These are phyloP conservation scores for Scytalidium sp. DNA, from an alignment of 2,329 filamentous ascomycete genomes.

Conservation along the genomic window DNA sequence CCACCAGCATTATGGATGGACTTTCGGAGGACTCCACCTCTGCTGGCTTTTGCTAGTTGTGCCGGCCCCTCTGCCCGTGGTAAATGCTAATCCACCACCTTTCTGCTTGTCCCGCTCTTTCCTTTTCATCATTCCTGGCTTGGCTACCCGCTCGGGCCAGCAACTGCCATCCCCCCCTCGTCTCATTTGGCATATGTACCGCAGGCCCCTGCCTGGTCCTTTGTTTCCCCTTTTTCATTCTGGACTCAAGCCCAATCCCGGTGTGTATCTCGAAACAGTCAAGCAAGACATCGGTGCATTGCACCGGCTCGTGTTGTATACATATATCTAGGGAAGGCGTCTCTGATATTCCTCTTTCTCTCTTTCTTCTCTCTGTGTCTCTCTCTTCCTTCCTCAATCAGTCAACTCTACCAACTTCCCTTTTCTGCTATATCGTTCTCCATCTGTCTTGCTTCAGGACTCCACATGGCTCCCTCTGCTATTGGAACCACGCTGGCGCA, in stretches of 20 bases:
- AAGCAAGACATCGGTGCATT: neutral
- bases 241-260: neutral
- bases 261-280: neutral
- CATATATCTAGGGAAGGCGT: constrained; percentile 8
- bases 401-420: neutral
- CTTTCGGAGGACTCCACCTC: neutral
- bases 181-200: neutral
- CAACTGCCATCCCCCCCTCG: neutral
- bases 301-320: neutral
- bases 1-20: neutral
- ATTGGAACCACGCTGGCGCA: constrained; percentile 4
- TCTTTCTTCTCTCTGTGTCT: neutral
- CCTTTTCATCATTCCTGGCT: neutral
- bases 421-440: neutral
- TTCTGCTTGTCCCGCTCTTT: neutral
- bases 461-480: constrained; percentile 18
- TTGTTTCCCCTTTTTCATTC: neutral
- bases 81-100: neutral
- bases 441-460: neutral
- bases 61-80: neutral
- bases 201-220: neutral
- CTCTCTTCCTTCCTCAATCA: constrained; percentile 4
- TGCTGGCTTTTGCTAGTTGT: neutral
- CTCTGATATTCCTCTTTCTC: constrained; percentile 2
- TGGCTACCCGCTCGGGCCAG: neutral